Evolutionary conservation across 2,329 filamentous ascomycete species (phyloP).

Genomic region (Aspergillus oerlinghausenensis): DNA sequence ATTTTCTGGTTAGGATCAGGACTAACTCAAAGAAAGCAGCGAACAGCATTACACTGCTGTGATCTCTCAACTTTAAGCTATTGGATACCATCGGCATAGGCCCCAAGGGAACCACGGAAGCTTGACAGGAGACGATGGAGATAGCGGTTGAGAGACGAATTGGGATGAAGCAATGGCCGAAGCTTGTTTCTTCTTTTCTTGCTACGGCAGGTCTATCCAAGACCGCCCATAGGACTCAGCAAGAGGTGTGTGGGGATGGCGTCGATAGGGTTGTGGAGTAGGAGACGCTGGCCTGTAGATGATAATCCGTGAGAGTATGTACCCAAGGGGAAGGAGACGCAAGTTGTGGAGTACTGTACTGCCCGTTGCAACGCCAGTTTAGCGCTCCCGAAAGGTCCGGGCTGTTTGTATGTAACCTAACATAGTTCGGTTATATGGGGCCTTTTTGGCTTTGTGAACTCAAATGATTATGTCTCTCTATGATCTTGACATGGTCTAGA

Average conservation of each 20-base stretch:
- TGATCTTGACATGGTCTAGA: background rate
- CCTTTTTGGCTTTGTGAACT: background rate
- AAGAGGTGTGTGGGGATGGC: background rate
- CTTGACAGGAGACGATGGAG: background rate
- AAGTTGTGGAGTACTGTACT: background rate
- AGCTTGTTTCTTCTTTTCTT: background rate
- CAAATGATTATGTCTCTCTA: background rate
- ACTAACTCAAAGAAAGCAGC: slow-evolving; percentile 1
- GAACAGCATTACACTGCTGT: slow-evolving; percentile 4
- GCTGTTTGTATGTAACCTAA: background rate
- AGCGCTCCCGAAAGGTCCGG: background rate
- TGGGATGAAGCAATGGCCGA: background rate
- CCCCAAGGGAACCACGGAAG: slow-evolving; percentile 3
- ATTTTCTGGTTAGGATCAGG: background rate
- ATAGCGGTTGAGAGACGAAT: background rate
- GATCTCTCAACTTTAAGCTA: slow-evolving; percentile 10
- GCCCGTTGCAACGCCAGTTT: background rate
- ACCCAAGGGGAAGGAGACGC: too few species aligned
- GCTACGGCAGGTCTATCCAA: background rate
- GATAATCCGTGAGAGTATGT: background rate
- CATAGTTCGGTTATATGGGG: background rate
- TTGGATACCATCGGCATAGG: slow-evolving; percentile 10
- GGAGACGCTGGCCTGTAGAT: background rate
- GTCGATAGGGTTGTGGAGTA: background rate
- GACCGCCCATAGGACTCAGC: background rate